Percentiles rank a stretch among this genome's conserved stretches.
phyloP scores from a whole-genome alignment of 495 filamentous ascomycete species.

The Trichoderma parareesei region DNA sequence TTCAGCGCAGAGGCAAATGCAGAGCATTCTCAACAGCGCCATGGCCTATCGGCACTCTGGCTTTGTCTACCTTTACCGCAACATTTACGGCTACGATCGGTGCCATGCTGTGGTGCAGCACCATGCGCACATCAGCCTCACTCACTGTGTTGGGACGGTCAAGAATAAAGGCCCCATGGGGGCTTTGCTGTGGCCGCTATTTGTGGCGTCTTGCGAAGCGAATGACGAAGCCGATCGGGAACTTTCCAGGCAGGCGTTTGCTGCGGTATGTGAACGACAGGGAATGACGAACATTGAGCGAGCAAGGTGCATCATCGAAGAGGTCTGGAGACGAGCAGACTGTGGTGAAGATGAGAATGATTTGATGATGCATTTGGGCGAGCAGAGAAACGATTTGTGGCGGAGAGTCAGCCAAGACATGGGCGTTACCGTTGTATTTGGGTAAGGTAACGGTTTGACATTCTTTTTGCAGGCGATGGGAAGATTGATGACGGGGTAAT shows the following conservation, averaged over 20 bases:
- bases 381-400: constrained; percentile 29
- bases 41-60: constrained; percentile 54
- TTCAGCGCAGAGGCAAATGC: constrained; percentile 12
- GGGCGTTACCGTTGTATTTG: constrained; percentile 48
- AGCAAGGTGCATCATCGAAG: constrained; percentile 48
- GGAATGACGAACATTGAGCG: constrained; percentile 55
- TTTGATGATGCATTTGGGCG: background rate
- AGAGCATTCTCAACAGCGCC: constrained; percentile 50
- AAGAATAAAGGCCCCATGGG: constrained; percentile 47
- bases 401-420: constrained; percentile 41
- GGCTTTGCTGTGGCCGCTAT: constrained; percentile 53
- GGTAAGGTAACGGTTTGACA: constrained; percentile 13
- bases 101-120: constrained; percentile 40
- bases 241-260: constrained; percentile 40
- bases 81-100: constrained; percentile 38
- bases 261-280: constrained; percentile 41
- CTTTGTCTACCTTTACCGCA: constrained; percentile 54
- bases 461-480: background rate
- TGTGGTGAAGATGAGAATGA: constrained; percentile 20
- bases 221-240: constrained; percentile 29
- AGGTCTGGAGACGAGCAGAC: constrained; percentile 48
- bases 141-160: constrained; percentile 46
- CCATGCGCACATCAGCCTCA: constrained; percentile 40
- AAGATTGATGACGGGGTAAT: background rate
- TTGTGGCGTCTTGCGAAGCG: constrained; percentile 51